Conservation (phyloP, 2,329 filamentous ascomycete genomes). For the Pseudogymnoascus sp. region DNA sequence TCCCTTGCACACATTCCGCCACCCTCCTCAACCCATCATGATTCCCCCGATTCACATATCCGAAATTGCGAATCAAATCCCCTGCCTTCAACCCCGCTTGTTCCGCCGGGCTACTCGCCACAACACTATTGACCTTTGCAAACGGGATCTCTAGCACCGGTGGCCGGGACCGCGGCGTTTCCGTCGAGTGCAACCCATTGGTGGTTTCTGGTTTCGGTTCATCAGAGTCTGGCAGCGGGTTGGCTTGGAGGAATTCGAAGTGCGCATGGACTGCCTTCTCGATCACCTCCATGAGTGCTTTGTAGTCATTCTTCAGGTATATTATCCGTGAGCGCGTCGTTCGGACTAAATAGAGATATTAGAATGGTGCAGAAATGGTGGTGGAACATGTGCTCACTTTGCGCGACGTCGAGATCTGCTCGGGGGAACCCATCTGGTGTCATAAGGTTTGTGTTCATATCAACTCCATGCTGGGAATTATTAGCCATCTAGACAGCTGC, state of each 20-base stretch:
- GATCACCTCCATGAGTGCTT: slow-evolving; percentile 72
- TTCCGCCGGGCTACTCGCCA: slow-evolving; percentile 69
- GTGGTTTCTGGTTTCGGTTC: slow-evolving; percentile 19
- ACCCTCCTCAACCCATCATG: slow-evolving; percentile 81
- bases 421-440: slow-evolving; percentile 89
- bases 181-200: slow-evolving; percentile 21
- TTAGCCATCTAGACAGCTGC: slow-evolving; percentile 12
- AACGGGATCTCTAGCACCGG: slow-evolving; percentile 54
- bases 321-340: slow-evolving; percentile 91
- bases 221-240: slow-evolving; percentile 28
- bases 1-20: slow-evolving; percentile 81
- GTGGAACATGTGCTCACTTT: slow-evolving; percentile 52
- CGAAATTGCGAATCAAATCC: slow-evolving; percentile 79
- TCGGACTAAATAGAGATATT: slow-evolving; percentile 52
- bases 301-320: slow-evolving; percentile 85
- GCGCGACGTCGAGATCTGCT: slow-evolving; percentile 87
- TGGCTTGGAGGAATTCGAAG: slow-evolving; percentile 62
- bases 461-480: slow-evolving; percentile 66
- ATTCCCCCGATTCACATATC: slow-evolving; percentile 72
- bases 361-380: neutral
- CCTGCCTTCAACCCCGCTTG: slow-evolving; percentile 70
- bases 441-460: slow-evolving; percentile 81
- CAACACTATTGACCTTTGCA: slow-evolving; percentile 82
- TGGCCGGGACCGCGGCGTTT: slow-evolving; percentile 26
- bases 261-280: slow-evolving; percentile 83